These are phyloP conservation scores for Eutypa lata DNA, from an alignment of 2,329 filamentous ascomycete genomes.

Conservation along the genomic window DNA sequence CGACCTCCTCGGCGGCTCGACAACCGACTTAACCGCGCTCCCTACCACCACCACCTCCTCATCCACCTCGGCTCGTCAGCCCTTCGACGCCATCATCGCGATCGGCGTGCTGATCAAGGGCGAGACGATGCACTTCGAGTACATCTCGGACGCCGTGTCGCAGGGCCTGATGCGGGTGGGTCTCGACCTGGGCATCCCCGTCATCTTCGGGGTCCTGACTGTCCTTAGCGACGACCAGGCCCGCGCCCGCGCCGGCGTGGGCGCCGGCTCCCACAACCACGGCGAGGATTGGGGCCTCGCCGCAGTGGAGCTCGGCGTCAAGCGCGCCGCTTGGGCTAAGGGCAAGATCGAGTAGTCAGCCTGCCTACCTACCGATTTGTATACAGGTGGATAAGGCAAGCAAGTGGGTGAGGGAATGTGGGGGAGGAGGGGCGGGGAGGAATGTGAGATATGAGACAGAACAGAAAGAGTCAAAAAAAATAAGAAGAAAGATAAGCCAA, in stretches of 20 bases:
- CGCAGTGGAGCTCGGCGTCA: slow-evolving; percentile 89
- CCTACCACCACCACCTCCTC: slow-evolving; percentile 35
- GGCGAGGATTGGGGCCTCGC: slow-evolving; percentile 94
- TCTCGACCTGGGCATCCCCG: slow-evolving; percentile 81
- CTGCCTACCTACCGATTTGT: neutral
- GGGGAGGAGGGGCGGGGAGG: no score
- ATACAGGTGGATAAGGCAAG: slow-evolving; percentile 5
- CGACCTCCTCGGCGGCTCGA: slow-evolving; percentile 69
- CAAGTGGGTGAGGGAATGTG: no score
- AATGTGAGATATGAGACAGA: no score
- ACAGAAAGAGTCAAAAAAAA: no score
- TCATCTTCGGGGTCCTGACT: slow-evolving; percentile 90
- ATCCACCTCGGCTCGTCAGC: slow-evolving; percentile 37
- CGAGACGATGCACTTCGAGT: slow-evolving; percentile 99
- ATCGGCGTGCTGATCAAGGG: slow-evolving; percentile 97
- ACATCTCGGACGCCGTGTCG: slow-evolving; percentile 87
- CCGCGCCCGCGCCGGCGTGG: slow-evolving; percentile 74
- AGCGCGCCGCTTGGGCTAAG: slow-evolving; percentile 78
- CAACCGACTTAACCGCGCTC: slow-evolving; percentile 62
- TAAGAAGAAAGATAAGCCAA: no score
- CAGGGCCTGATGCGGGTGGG: slow-evolving; percentile 94
- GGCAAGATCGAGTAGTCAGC: slow-evolving; percentile 53
- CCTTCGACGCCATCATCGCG: slow-evolving; percentile 92
- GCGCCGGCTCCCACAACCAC: slow-evolving; percentile 76
- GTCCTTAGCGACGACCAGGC: slow-evolving; percentile 87